These are phyloP conservation scores for Leishmania turanica DNA, from an alignment of 208 protist genomes.

Conservation along the genomic window DNA sequence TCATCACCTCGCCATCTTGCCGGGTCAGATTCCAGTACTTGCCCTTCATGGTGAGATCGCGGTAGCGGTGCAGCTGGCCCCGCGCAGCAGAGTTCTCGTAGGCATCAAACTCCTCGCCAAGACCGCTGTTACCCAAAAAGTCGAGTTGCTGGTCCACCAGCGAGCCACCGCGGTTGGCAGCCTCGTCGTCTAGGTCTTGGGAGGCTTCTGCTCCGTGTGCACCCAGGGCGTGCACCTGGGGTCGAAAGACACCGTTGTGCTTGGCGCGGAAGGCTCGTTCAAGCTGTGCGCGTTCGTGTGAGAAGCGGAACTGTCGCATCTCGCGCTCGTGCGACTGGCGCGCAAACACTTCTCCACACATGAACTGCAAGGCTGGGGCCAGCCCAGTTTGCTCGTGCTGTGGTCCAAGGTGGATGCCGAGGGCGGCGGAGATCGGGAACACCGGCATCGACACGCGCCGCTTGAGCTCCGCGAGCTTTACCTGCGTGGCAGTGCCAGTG, in stretches of 20 bases:
- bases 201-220: neutral
- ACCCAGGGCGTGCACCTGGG: slow-evolving; percentile 9
- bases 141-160: slow-evolving; percentile 88
- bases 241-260: slow-evolving; percentile 63
- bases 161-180: slow-evolving; percentile 29
- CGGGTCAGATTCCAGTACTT: slow-evolving; percentile 78
- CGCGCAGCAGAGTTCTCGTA: slow-evolving; percentile 68
- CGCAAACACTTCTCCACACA: slow-evolving; percentile 73
- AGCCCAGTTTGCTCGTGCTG: slow-evolving; percentile 60
- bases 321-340: slow-evolving; percentile 48
- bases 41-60: slow-evolving; percentile 89
- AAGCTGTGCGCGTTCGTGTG: slow-evolving; percentile 45
- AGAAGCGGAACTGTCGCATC: slow-evolving; percentile 33
- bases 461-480: slow-evolving; percentile 75
- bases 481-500: slow-evolving; percentile 36
- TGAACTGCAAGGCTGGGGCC: slow-evolving; percentile 56
- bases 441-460: slow-evolving; percentile 69
- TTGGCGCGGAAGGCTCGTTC: slow-evolving; percentile 68
- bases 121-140: slow-evolving; percentile 59
- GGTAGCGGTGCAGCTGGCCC: slow-evolving; percentile 72
- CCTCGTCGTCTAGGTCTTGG: neutral
- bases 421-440: slow-evolving; percentile 89
- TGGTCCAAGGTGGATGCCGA: slow-evolving; percentile 63
- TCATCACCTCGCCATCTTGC: slow-evolving; percentile 46
- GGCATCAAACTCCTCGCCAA: slow-evolving; percentile 61